Conservation (phyloP, 2,329 filamentous ascomycete species). For the Alternaria triticimaculans region DNA sequence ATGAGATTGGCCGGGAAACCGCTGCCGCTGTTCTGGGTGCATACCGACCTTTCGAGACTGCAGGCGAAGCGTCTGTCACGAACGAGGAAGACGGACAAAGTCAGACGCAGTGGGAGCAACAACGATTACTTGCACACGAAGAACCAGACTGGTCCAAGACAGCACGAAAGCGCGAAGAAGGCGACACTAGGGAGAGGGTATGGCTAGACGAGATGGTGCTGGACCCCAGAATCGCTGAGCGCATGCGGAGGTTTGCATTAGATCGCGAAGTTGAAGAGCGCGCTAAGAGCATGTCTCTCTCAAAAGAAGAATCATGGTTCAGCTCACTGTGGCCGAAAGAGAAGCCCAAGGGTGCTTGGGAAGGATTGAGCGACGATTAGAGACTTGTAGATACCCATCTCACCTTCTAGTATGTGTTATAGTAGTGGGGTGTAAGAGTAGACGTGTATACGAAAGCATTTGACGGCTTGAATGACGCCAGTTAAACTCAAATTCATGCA, state of each 20-base stretch:
- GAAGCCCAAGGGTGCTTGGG: constrained; percentile 43
- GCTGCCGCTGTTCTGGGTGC: constrained; percentile 78
- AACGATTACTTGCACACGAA: constrained; percentile 70
- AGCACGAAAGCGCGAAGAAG: constrained; percentile 63
- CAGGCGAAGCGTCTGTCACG: constrained; percentile 34
- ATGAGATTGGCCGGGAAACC: constrained; percentile 85
- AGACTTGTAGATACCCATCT: constrained; percentile 23
- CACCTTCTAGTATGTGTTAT: constrained; percentile 29
- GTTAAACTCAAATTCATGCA: neutral
- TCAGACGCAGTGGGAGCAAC: constrained; percentile 63
- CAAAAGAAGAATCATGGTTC: constrained; percentile 35
- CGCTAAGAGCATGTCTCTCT: constrained; percentile 50
- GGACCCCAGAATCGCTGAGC: constrained; percentile 74
- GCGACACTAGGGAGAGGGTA: constrained; percentile 63
- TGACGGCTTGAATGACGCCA: constrained; percentile 24
- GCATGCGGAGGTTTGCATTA: constrained; percentile 83
- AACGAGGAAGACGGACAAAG: constrained; percentile 41
- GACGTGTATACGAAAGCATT: constrained; percentile 34
- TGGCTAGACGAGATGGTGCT: constrained; percentile 78
- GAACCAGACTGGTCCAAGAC: constrained; percentile 85
- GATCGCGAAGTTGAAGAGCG: constrained; percentile 72
- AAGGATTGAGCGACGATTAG: constrained; percentile 40
- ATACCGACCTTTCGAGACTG: constrained; percentile 54
- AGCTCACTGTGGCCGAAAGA: constrained; percentile 41
- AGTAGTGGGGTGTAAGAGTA: constrained; percentile 35